These are phyloP conservation scores for Fusarium sp. DNA, from an alignment of 2,329 filamentous ascomycete species.

Conservation along the genomic window DNA sequence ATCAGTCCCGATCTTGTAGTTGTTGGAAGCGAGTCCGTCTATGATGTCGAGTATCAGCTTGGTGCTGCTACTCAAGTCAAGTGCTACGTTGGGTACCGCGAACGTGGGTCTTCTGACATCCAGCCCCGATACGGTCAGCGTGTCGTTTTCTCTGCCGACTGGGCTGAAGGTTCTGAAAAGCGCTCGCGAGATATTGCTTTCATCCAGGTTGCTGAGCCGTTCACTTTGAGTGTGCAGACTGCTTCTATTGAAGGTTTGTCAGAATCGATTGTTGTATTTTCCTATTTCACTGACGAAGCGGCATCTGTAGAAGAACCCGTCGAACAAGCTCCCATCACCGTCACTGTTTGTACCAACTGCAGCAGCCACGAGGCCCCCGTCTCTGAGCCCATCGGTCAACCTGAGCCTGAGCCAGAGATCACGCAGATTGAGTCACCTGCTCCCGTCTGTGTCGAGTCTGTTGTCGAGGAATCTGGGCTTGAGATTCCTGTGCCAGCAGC, in stretches of 20 bases:
- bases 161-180: slow-evolving; percentile 23
- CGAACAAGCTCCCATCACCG: not conserved
- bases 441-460: not conserved
- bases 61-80: slow-evolving; percentile 45
- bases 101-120: not conserved
- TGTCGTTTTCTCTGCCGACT: slow-evolving; percentile 40
- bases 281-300: not conserved
- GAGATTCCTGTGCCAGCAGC: not conserved
- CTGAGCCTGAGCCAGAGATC: not conserved
- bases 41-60: slow-evolving; percentile 38
- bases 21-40: slow-evolving; percentile 34
- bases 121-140: not conserved
- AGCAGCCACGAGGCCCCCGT: not conserved
- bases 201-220: slow-evolving; percentile 28
- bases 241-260: not conserved
- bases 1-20: slow-evolving; percentile 26
- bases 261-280: accelerated
- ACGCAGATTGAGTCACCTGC: not conserved
- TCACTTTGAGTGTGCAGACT: not conserved
- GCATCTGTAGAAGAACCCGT: not conserved
- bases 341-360: not conserved
- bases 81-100: slow-evolving; percentile 49
- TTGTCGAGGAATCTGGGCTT: not conserved
- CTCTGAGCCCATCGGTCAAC: not conserved
- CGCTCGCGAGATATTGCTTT: slow-evolving; percentile 43